Evolutionary conservation across 2,329 filamentous ascomycete genomes (phyloP).

Genomic region (Gnomoniopsis smithogilvyi): DNA sequence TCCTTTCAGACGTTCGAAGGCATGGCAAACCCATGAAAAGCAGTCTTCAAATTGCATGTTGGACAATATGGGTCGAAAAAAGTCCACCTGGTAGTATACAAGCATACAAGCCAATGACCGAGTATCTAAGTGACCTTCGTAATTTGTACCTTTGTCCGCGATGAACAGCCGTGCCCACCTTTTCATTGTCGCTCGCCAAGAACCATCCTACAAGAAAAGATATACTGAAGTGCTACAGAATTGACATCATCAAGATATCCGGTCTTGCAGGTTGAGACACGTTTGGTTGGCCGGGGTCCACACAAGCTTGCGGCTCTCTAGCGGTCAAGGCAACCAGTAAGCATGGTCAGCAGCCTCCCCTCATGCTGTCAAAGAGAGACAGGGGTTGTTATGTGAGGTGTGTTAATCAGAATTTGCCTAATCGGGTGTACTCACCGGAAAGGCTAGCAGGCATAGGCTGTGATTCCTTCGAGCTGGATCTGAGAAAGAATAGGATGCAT

Average conservation of each 20-base stretch:
- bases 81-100: background rate
- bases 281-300: too few relatives aligned
- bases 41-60: too few relatives aligned
- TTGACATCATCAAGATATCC: background rate
- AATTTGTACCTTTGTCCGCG: background rate
- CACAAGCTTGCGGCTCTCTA: background rate
- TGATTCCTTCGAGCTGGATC: background rate
- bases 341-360: background rate
- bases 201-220: too few relatives aligned
- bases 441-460: background rate
- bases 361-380: background rate
- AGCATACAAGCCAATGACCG: background rate
- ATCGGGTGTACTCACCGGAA: background rate
- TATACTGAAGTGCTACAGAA: background rate
- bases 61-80: too few relatives aligned
- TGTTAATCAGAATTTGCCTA: constrained; percentile 7
- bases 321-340: background rate
- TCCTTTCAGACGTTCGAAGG: too few relatives aligned
- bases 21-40: too few relatives aligned
- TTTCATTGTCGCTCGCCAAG: too few relatives aligned
- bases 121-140: background rate
- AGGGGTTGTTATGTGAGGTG: background rate
- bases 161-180: background rate
- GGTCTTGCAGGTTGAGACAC: background rate
- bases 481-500: background rate